A percentile compares a stretch with the other conserved stretches of the same genome.
These are phyloP conservation scores for Boletus vermiculosoides DNA, from an alignment of 768 basidiomycete species.

Conservation along the genomic window DNA sequence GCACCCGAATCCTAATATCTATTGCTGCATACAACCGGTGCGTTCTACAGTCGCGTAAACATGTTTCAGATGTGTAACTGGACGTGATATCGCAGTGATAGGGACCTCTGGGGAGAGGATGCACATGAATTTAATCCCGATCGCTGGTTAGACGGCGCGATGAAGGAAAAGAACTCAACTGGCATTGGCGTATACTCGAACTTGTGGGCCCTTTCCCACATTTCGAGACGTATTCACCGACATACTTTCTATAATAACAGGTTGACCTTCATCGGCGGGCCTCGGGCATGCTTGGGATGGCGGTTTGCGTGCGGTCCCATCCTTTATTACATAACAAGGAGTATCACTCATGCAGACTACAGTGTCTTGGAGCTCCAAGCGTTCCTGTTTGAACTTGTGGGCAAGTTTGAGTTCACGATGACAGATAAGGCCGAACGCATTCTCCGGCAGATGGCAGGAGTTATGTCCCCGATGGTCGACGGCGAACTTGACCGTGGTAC, in stretches of 20 bases:
- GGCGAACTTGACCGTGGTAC: conserved; percentile 31
- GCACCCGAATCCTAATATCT: conserved; percentile 49
- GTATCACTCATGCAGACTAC: not conserved
- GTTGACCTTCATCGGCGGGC: conserved; percentile 18
- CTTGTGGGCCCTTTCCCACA: not conserved
- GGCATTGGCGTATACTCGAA: conserved; percentile 18
- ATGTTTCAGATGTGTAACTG: not conserved
- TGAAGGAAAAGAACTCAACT: conserved; percentile 1
- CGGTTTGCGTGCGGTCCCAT: conserved; percentile 24
- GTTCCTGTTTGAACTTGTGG: conserved; percentile 51
- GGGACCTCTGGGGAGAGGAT: conserved; percentile 28
- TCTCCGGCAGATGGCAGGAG: conserved; percentile 26
- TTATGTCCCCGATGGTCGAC: conserved; percentile 37
- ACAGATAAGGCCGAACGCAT: conserved; percentile 31
- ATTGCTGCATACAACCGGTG: conserved; percentile 58
- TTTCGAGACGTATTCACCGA: not conserved
- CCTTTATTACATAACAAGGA: not conserved
- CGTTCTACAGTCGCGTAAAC: not conserved
- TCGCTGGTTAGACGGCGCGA: conserved; percentile 7
- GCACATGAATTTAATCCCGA: conserved; percentile 24
- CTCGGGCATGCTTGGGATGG: conserved; percentile 27
- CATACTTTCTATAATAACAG: not conserved
- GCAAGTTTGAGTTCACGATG: conserved; percentile 49
- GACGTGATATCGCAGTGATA: conserved; percentile 6
- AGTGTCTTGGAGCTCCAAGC: conserved; percentile 51